Evolutionary conservation across 768 basidiomycete genomes (phyloP), one percentile per base, ranked within the genome.

Genomic region (Pisolithus albus): DNA sequence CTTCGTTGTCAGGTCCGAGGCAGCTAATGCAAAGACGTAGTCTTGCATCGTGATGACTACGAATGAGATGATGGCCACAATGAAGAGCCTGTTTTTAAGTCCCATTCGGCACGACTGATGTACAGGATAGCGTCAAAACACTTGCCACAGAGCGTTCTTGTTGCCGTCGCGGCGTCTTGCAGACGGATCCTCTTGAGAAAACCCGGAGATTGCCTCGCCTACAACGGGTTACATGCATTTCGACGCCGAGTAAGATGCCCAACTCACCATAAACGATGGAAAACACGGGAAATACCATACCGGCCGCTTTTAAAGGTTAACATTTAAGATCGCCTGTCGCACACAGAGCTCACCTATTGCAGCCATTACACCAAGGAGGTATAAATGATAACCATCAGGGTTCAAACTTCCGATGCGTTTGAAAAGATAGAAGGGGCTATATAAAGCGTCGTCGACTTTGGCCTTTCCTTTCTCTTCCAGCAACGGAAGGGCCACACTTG

Each of bases 51-150:
- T 76, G 47, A 89, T 84, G 37, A 75, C 60, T 5, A 78, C 2
- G 3, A 79, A 80, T 3, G 92, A 80, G 32, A 84, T 54, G 56
- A 94, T 77, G 24, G 86, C 80, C 56, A 92, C 87, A 60, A 92
- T 61, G 73, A 92, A 92, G 68, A 90, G 81, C 76, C 82, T 84
- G 51, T 53, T 52, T 52, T 8, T 21, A 15, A 19, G 7, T 10
- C 8, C 16, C 11, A 11, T 36, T 36, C 18, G 16, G 18, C 28
- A 36, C 0, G 16, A 56, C 21, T 61, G 16, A 60, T 55, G 44
- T n/a, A 54, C 9, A 16, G 9, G 6, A 9, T 10, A 36, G 18
- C 9, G 10, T n/a, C 43, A 47, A 11, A 18, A 7, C 13, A 67
- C 68, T 61, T 55, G 76, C 82, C 79, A 88, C 16, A 88, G 72